Base-by-base conservation (phyloP, 2,329 filamentous ascomycete genomes). In the Tolypocladium tropicale region DNA sequence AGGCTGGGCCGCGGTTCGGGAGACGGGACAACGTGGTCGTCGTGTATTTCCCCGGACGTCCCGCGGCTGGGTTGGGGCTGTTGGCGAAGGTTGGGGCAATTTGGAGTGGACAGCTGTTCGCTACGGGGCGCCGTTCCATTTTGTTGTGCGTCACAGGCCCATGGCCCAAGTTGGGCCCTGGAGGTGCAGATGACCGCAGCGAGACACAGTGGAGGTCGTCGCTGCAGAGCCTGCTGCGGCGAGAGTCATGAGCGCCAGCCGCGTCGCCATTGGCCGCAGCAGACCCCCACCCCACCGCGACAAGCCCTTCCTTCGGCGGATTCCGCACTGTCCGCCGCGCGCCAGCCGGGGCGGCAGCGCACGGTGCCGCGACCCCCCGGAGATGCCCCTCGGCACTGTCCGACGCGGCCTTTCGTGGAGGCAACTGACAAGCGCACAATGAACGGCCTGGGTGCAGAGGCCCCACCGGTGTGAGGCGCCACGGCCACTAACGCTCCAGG, bases 91-190 rank as follows among this genome's bases (percentile, higher is more conserved):
- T 52, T 52, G 51, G 51, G 51, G 34, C 28, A 9, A 6, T 28
- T 28, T 37, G 51, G 34, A 52, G 33, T 25, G 51, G 51, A 52
- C 51, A 52, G 51, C 51, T 52, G 51, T 52, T n/a, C 34, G 36
- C 32, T 37, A 16, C n/a, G 39, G 39, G 39, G 39, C 10, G 50
- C 50, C 33, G 21, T 52, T 52, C 50, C 33, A 14, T 52, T 52
- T 52, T 52, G 50, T 52, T 52, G 50, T 52, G 50, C 33, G 14
- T n/a, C n/a, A n/a, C n/a, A n/a, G n/a, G n/a, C n/a, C n/a, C n/a
- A n/a, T n/a, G n/a, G n/a, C n/a, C n/a, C n/a, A n/a, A n/a, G n/a
- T n/a, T n/a, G n/a, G 41, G 41, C 41, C 41, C 21, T 23, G 21
- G 23, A 28, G 12, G 43, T 43, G 39, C 39, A 43, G 39, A 12